phyloP scores from a whole-genome alignment of 2,329 filamentous ascomycete species.

The Botrytis pseudocinerea region DNA sequence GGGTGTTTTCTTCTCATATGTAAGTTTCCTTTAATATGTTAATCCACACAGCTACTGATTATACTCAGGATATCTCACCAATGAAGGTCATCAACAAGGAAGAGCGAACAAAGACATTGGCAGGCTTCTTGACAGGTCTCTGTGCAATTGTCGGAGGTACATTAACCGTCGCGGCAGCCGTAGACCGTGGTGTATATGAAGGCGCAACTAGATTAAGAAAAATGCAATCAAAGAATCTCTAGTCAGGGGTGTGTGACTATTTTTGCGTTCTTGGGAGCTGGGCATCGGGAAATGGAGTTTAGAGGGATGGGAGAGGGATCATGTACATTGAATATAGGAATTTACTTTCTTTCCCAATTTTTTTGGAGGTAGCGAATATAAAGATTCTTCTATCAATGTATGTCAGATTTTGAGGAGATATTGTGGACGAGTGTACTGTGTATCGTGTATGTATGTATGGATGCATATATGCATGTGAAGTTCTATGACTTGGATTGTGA shows the following conservation, averaged over 20 bases:
- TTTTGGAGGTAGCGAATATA: neutral
- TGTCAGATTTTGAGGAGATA: neutral
- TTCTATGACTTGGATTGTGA: neutral
- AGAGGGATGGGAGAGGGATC: constrained; percentile 24
- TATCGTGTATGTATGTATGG: too few relatives aligned
- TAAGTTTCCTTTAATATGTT: constrained; percentile 50
- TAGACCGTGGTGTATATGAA: constrained; percentile 91
- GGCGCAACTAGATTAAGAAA: constrained; percentile 84
- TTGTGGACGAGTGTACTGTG: neutral
- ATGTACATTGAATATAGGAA: constrained; percentile 28
- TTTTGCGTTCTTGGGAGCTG: constrained; percentile 2
- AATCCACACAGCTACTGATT: neutral
- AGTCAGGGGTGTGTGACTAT: constrained; percentile 27
- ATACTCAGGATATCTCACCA: constrained; percentile 82
- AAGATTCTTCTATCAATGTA: neutral
- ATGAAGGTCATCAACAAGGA: constrained; percentile 99
- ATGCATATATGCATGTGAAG: neutral
- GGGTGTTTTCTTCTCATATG: constrained; percentile 97
- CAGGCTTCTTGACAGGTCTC: constrained; percentile 88
- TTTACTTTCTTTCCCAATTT: neutral
- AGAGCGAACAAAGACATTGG: constrained; percentile 82
- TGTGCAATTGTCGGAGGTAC: constrained; percentile 95
- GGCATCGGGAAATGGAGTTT: constrained; percentile 29
- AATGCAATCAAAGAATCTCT: constrained; percentile 67
- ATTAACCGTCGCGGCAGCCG: constrained; percentile 88